These are phyloP conservation scores for Kurtzmaniella cleridarum DNA, from an alignment of 805 yeast genomes.

Conservation along the genomic window DNA sequence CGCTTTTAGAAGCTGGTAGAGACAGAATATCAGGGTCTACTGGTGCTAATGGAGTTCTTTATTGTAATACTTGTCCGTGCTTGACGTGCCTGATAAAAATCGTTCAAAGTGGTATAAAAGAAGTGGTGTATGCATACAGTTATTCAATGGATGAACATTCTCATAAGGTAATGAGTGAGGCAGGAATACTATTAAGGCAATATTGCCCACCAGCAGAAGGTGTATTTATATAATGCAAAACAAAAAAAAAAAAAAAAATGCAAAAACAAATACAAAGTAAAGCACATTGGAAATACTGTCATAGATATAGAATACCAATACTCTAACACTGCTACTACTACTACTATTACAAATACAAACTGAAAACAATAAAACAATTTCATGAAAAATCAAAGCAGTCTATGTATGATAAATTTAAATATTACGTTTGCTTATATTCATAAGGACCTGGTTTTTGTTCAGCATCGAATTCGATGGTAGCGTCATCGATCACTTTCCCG, in stretches of 20 bases:
- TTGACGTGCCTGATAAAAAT: slow-evolving; percentile 93
- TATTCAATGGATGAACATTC: slow-evolving; percentile 89
- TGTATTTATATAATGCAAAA: slow-evolving; percentile 21
- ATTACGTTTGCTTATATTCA: slow-evolving; percentile 26
- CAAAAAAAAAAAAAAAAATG: too few relatives aligned
- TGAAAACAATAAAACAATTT: background rate
- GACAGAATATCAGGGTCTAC: slow-evolving; percentile 47
- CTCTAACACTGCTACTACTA: too few relatives aligned
- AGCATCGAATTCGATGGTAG: slow-evolving; percentile 45
- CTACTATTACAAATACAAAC: too few relatives aligned
- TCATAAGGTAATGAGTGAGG: slow-evolving; percentile 64
- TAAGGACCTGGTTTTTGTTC: slow-evolving; percentile 47
- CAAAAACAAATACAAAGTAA: too few relatives aligned
- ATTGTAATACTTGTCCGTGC: slow-evolving; percentile 97
- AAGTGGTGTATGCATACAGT: slow-evolving; percentile 88
- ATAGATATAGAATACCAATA: background rate
- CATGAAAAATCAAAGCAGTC: too few relatives aligned
- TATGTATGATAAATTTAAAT: background rate
- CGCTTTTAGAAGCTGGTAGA: slow-evolving; percentile 88
- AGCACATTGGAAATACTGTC: background rate
- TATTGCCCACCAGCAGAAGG: slow-evolving; percentile 38
- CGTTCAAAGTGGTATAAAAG: slow-evolving; percentile 85
- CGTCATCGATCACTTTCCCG: slow-evolving; percentile 51
- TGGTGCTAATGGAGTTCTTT: slow-evolving; percentile 40
- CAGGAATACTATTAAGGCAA: slow-evolving; percentile 63